A percentile compares a stretch with the other conserved stretches of the same genome.
phyloP scores from a whole-genome alignment of 257 asterid species.

The Nicotiana noctiflora region DNA sequence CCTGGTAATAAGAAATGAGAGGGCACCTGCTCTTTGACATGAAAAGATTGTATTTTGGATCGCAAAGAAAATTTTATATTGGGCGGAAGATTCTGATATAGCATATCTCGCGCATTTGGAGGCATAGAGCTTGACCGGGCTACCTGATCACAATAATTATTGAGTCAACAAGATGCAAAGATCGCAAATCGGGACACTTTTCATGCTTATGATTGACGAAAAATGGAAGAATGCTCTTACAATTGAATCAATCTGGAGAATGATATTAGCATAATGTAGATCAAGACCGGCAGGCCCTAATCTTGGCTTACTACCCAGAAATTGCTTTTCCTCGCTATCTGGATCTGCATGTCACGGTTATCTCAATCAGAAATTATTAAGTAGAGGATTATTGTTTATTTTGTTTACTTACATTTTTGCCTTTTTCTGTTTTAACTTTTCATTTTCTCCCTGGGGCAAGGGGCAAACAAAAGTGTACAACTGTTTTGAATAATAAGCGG shows the following conservation, averaged over 20 bases:
- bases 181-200: neutral
- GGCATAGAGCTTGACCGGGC: constrained; percentile 51
- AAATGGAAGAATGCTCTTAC: constrained; percentile 29
- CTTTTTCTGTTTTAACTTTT: no score
- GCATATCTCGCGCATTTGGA: constrained; percentile 39
- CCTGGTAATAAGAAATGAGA: neutral
- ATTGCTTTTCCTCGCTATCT: constrained; percentile 29
- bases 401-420: neutral
- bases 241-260: constrained; percentile 69
- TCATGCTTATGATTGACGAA: neutral
- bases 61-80: constrained; percentile 48
- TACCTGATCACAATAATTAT: constrained; percentile 36
- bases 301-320: constrained; percentile 27
- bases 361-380: neutral
- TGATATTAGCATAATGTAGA: constrained; percentile 72
- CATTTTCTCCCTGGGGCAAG: no score
- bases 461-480: no score
- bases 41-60: constrained; percentile 50
- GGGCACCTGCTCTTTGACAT: constrained; percentile 54
- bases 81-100: constrained; percentile 72
- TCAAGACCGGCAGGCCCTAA: constrained; percentile 75
- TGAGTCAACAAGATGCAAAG: constrained; percentile 6
- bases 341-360: constrained; percentile 15
- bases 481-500: no score
- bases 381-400: neutral